Evolutionary conservation across 2,329 filamentous ascomycete species (phyloP).

Genomic region (Epichloe baconii): DNA sequence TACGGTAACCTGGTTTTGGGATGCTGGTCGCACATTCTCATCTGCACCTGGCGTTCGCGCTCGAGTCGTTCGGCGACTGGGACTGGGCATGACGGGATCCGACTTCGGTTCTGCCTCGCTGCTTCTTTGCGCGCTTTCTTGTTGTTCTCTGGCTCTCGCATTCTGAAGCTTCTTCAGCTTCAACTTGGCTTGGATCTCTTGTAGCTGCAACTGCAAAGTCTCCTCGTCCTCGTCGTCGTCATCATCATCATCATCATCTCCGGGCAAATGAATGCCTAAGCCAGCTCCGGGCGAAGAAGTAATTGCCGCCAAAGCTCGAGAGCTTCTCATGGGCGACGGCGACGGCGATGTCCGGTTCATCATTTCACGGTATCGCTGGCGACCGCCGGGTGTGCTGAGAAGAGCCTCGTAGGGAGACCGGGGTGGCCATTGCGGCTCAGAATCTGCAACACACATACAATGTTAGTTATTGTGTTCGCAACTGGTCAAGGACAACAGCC

Average conservation of each 20-base stretch:
- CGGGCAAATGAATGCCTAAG: slow-evolving; percentile 21
- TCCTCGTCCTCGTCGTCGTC: slow-evolving; percentile 60
- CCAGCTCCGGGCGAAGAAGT: slow-evolving; percentile 11
- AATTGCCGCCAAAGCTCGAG: slow-evolving; percentile 7
- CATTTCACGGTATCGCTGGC: slow-evolving; percentile 58
- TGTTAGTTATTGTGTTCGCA: background rate
- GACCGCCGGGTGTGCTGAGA: slow-evolving; percentile 60
- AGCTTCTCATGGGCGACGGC: slow-evolving; percentile 40
- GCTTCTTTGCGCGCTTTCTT: slow-evolving; percentile 9
- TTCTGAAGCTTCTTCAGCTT: slow-evolving; percentile 79
- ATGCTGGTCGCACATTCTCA: slow-evolving; percentile 8
- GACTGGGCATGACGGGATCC: slow-evolving; percentile 11
- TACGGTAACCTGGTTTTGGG: slow-evolving; percentile 48
- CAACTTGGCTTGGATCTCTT: slow-evolving; percentile 77
- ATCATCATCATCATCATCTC: slow-evolving; percentile 14
- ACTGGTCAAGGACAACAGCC: background rate
- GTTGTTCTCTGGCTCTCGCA: slow-evolving; percentile 16
- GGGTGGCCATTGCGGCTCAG: slow-evolving; percentile 50
- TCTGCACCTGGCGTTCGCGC: slow-evolving; percentile 16
- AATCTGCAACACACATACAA: slow-evolving; percentile 14
- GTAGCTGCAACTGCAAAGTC: slow-evolving; percentile 70
- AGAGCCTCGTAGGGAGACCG: slow-evolving; percentile 53
- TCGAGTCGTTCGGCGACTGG: slow-evolving; percentile 11
- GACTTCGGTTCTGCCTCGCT: slow-evolving; percentile 9
- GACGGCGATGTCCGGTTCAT: slow-evolving; percentile 55